phyloP scores from a whole-genome alignment of 148 eudicot species.

The Nepenthes mirabilis region DNA sequence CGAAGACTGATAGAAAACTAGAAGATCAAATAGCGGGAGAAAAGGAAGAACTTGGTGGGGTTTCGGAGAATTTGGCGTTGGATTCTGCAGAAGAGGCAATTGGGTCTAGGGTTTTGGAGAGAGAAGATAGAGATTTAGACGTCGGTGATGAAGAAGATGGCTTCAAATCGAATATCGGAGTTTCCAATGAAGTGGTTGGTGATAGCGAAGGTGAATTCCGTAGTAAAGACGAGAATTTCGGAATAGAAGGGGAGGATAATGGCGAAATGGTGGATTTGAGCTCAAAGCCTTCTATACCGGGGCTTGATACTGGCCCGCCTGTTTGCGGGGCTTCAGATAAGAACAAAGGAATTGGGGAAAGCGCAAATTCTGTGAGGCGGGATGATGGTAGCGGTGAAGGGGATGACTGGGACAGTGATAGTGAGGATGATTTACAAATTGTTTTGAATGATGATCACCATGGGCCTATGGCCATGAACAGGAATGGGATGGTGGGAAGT shows the following conservation, averaged over 20 bases:
- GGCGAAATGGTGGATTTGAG: slow-evolving; percentile 15
- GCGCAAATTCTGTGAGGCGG: not conserved
- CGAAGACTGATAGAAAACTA: not conserved
- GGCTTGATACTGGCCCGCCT: slow-evolving; percentile 11
- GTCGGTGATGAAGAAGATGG: slow-evolving; percentile 7
- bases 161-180: too few species aligned
- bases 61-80: not conserved
- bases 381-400: slow-evolving; percentile 15
- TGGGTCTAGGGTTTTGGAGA: slow-evolving; percentile 36
- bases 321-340: slow-evolving; percentile 3
- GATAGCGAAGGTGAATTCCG: slow-evolving; percentile 5
- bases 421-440: slow-evolving; percentile 89
- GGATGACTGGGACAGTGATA: slow-evolving; percentile 73
- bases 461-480: slow-evolving; percentile 42
- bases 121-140: slow-evolving; percentile 14
- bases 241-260: slow-evolving; percentile 10
- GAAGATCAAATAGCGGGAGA: slow-evolving; percentile 1
- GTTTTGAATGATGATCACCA: slow-evolving; percentile 61
- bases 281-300: slow-evolving; percentile 38
- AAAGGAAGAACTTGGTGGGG: not conserved
- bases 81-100: slow-evolving; percentile 2
- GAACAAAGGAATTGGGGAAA: slow-evolving; percentile 3
- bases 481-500: slow-evolving; percentile 23
- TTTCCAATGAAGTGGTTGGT: slow-evolving; percentile 8
- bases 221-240: slow-evolving; percentile 8